These are phyloP conservation scores for Berberis vulgaris DNA, from an alignment of 164 flowering plant species.

Conservation along the genomic window DNA sequence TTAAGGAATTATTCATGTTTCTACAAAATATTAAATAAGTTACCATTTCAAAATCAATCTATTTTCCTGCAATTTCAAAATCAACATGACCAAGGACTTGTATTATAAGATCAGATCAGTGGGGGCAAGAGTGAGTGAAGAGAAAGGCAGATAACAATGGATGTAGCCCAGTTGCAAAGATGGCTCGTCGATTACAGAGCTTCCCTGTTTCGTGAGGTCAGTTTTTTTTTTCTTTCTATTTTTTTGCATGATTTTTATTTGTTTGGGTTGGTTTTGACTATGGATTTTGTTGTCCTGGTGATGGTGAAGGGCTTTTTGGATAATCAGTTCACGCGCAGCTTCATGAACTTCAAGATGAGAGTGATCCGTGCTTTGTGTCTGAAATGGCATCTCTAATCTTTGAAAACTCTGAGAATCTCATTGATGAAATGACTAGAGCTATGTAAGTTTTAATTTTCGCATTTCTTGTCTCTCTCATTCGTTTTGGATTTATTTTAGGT, in stretches of 20 bases:
- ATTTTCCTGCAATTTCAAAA: too few relatives aligned
- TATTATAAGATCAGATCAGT: too few relatives aligned
- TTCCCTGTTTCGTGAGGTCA: background rate
- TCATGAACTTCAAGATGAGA: slow-evolving; percentile 67
- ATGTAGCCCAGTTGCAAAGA: too few relatives aligned
- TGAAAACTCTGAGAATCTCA: slow-evolving; percentile 63
- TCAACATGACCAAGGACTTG: too few relatives aligned
- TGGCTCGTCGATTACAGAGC: too few relatives aligned
- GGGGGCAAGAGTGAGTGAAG: too few relatives aligned
- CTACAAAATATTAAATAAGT: too few relatives aligned
- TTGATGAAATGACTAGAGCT: slow-evolving; percentile 40
- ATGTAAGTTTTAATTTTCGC: slow-evolving; percentile 58
- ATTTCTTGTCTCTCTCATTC: too few relatives aligned
- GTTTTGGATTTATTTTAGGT: background rate
- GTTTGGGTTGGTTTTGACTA: slow-evolving; percentile 9
- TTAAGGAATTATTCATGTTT: too few relatives aligned
- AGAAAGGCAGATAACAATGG: too few relatives aligned
- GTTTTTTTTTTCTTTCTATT: background rate
- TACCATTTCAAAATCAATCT: too few relatives aligned
- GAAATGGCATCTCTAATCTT: slow-evolving; percentile 75
- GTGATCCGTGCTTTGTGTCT: slow-evolving; percentile 60
- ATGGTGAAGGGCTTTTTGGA: slow-evolving; percentile 48
- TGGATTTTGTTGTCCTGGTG: slow-evolving; percentile 10
- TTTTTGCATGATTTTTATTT: background rate
- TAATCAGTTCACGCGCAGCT: slow-evolving; percentile 62